Percentiles rank a stretch among this genome's conserved stretches.
phyloP scores from a whole-genome alignment of 176 grass and related monocot species.

The Elaeis guineensis region DNA sequence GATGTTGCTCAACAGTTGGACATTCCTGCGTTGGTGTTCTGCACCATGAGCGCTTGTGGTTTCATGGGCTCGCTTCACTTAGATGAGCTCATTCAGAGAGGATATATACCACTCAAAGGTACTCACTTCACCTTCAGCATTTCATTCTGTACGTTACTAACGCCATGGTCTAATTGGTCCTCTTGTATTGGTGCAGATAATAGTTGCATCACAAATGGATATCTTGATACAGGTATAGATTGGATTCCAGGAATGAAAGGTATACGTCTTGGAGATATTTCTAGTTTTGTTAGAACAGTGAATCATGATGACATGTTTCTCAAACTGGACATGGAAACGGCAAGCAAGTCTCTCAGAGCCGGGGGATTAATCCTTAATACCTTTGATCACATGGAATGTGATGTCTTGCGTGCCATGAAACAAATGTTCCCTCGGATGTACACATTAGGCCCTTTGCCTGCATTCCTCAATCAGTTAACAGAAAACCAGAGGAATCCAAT shows the following conservation, averaged over 20 bases:
- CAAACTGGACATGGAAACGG: slow-evolving; percentile 16
- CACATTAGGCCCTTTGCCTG: not conserved
- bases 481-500: not conserved
- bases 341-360: slow-evolving; percentile 13
- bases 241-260: slow-evolving; percentile 5
- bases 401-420: slow-evolving; percentile 20
- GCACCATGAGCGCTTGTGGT: slow-evolving; percentile 30
- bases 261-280: not conserved
- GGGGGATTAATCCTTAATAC: slow-evolving; percentile 32
- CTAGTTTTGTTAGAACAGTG: slow-evolving; percentile 21
- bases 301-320: slow-evolving; percentile 25
- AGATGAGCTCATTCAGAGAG: slow-evolving; percentile 27
- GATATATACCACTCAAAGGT: slow-evolving; percentile 54
- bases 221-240: not conserved
- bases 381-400: slow-evolving; percentile 36
- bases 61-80: slow-evolving; percentile 36
- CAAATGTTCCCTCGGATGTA: slow-evolving; percentile 1
- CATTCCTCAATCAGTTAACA: not conserved
- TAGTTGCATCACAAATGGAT: not conserved
- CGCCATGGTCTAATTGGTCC: slow-evolving; percentile 1
- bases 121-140: slow-evolving; percentile 11
- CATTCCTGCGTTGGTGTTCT: slow-evolving; percentile 33
- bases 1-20: slow-evolving; percentile 31
- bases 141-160: not conserved
- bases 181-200: not conserved